phyloP scores from a whole-genome alignment of 2,329 filamentous ascomycete species.

The Trichothecium sympodiale region DNA sequence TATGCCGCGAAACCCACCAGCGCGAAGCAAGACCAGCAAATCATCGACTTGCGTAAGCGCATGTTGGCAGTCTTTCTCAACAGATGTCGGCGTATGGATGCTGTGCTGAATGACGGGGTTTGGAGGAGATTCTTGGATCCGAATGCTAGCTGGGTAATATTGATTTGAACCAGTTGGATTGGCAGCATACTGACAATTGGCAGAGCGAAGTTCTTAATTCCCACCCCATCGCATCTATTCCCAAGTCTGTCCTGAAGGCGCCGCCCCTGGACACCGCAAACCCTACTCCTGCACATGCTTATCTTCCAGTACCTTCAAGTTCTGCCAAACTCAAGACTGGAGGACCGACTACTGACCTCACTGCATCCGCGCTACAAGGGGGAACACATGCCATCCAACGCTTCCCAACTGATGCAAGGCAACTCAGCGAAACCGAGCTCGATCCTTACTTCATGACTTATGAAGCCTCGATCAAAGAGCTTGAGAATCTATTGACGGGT shows the following conservation, averaged over 20 bases:
- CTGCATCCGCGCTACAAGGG: constrained; percentile 23
- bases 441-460: constrained; percentile 95
- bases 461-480: constrained; percentile 81
- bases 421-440: constrained; percentile 76
- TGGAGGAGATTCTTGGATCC: constrained; percentile 98
- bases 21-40: constrained; percentile 92
- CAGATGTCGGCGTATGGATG: constrained; percentile 83
- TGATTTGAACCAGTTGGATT: neutral
- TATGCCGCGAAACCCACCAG: constrained; percentile 97
- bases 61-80: constrained; percentile 97
- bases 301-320: constrained; percentile 71
- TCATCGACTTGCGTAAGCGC: constrained; percentile 91
- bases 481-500: constrained; percentile 78
- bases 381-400: constrained; percentile 56
- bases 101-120: constrained; percentile 83
- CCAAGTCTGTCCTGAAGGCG: constrained; percentile 87
- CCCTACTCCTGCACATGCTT: constrained; percentile 75
- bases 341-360: constrained; percentile 21
- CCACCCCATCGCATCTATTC: constrained; percentile 79
- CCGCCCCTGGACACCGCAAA: constrained; percentile 95
- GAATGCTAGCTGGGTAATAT: constrained; percentile 88
- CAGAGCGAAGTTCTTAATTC: constrained; percentile 93
- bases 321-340: constrained; percentile 71
- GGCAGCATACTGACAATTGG: constrained; percentile 7
- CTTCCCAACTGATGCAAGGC: constrained; percentile 70